Evolutionary conservation across 495 filamentous ascomycete species (phyloP).

Genomic region (Penicillium cinerascens): DNA sequence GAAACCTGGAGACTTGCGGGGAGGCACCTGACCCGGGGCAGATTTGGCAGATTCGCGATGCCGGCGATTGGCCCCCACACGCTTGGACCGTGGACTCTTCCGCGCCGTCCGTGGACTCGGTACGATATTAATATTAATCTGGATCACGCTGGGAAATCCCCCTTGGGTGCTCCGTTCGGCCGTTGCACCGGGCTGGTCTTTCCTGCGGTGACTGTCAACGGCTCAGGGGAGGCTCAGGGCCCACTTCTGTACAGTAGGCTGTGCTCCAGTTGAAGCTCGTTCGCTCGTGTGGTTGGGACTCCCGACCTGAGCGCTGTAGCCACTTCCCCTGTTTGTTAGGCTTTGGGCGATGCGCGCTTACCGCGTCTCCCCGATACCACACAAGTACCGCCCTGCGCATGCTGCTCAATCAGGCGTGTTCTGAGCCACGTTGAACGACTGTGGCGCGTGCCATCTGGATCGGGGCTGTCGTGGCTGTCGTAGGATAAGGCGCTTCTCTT

Average conservation of each 20-base stretch:
- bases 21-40: slow-evolving; percentile 24
- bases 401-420: slow-evolving; percentile 49
- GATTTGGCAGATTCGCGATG: background rate
- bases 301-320: background rate
- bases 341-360: slow-evolving; percentile 11
- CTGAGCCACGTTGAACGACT: slow-evolving; percentile 45
- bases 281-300: too few species aligned
- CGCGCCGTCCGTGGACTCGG: background rate
- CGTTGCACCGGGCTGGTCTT: slow-evolving; percentile 7
- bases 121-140: background rate
- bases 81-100: background rate
- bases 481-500: too few species aligned
- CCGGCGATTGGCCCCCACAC: slow-evolving; percentile 14
- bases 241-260: background rate
- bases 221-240: background rate
- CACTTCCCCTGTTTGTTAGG: slow-evolving; percentile 4
- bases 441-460: slow-evolving; percentile 52
- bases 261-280: background rate
- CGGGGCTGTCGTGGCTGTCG: too few species aligned
- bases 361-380: slow-evolving; percentile 9
- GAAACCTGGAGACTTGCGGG: slow-evolving; percentile 30
- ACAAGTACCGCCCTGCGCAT: slow-evolving; percentile 26
- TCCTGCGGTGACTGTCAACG: slow-evolving; percentile 5
- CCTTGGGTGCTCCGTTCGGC: background rate
- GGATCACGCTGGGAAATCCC: too few species aligned